These are phyloP conservation scores for Phialophora macrospora DNA, from an alignment of 2,329 filamentous ascomycete species.

Conservation along the genomic window DNA sequence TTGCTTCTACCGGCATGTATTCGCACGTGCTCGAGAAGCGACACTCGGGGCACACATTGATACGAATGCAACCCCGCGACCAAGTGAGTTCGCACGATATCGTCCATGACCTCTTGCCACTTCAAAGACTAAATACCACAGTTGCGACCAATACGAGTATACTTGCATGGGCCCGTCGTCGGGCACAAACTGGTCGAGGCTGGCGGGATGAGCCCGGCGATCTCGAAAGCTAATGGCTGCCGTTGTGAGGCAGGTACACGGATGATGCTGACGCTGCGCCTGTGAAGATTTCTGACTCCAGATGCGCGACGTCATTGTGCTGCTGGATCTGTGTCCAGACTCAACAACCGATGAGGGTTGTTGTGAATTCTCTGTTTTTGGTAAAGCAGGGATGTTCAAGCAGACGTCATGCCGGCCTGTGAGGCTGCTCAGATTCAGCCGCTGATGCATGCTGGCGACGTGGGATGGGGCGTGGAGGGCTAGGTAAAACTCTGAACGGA, in stretches of 20 bases:
- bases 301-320: slow-evolving; percentile 5
- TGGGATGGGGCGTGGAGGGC: neutral
- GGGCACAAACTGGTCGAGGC: neutral
- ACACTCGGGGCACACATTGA: neutral
- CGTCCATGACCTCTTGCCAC: neutral
- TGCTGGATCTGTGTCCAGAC: neutral
- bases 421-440: neutral
- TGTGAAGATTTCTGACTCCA: neutral
- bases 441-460: neutral
- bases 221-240: slow-evolving; percentile 5
- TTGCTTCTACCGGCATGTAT: neutral
- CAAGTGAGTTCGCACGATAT: neutral
- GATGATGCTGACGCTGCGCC: neutral
- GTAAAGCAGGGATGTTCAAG: neutral
- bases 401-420: neutral
- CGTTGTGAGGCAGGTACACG: neutral
- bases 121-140: neutral
- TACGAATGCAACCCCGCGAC: no score
- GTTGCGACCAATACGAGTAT: neutral
- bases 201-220: neutral
- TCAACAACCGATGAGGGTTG: neutral
- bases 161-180: neutral
- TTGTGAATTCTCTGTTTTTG: neutral
- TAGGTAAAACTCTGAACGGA: neutral
- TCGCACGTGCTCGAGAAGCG: neutral